Evolutionary conservation across 73 alveolate genomes (phyloP).

Genomic region (Paramecium sonneborni): DNA sequence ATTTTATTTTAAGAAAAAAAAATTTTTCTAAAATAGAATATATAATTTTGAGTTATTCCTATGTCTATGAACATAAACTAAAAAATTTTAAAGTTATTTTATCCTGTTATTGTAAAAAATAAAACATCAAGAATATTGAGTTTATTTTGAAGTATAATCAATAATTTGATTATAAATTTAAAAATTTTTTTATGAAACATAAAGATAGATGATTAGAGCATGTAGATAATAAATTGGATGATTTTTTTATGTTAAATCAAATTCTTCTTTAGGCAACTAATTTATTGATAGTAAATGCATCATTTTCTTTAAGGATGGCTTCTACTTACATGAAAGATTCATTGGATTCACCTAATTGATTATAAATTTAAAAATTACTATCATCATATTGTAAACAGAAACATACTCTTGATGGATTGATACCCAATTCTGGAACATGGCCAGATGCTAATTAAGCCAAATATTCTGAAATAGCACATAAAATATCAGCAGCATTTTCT

Average conservation of each 20-base stretch:
- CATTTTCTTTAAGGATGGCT: neutral
- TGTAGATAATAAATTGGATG: neutral
- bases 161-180: too few species aligned
- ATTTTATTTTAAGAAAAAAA: too few species aligned
- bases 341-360: neutral
- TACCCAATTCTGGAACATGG: constrained; percentile 21
- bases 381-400: constrained; percentile 49
- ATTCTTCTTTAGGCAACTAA: constrained; percentile 13
- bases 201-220: neutral
- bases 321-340: neutral
- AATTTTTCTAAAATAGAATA: too few species aligned
- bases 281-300: neutral
- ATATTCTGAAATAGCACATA: constrained; percentile 51
- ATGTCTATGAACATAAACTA: too few species aligned
- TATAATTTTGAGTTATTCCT: too few species aligned
- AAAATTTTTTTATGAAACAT: too few species aligned
- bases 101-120: too few species aligned
- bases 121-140: too few species aligned
- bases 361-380: neutral
- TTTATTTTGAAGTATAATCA: too few species aligned
- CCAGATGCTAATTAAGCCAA: constrained; percentile 51
- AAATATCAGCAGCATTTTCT: constrained; percentile 54
- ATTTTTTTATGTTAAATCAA: neutral
- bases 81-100: too few species aligned
- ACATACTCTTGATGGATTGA: constrained; percentile 37